Evolutionary conservation across 2,329 filamentous ascomycete genomes (phyloP).

Genomic region (Colletotrichum kahawae): DNA sequence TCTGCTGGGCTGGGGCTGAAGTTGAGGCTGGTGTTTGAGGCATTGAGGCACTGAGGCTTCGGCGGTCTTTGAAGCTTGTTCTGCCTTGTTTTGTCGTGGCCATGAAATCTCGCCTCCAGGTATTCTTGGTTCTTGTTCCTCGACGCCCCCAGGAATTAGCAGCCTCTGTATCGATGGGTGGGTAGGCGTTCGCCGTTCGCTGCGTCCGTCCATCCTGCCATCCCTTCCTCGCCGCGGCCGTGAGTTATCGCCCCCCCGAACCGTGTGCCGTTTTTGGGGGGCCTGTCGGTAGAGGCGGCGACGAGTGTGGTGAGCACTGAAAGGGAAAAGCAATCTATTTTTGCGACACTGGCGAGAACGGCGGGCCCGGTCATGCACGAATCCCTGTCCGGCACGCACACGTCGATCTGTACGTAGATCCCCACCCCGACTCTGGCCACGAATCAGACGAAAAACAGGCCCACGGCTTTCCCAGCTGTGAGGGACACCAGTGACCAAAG

Average conservation of each 20-base stretch:
- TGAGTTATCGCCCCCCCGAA: neutral
- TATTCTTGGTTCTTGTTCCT: neutral
- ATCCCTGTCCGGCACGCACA: constrained; percentile 7
- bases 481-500: neutral
- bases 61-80: neutral
- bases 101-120: neutral
- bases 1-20: neutral
- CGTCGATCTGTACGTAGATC: constrained; percentile 9
- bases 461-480: neutral
- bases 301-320: neutral
- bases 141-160: neutral
- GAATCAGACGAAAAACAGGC: neutral
- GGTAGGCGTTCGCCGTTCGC: neutral
- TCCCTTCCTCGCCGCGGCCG: neutral
- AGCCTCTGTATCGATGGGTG: neutral
- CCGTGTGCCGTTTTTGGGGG: neutral
- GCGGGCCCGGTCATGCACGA: constrained; percentile 2
- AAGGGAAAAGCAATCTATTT: constrained; percentile 13
- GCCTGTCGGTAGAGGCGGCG: neutral
- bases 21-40: neutral
- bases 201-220: neutral
- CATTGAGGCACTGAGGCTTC: neutral
- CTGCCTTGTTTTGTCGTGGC: neutral
- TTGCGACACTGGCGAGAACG: constrained; percentile 14
- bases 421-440: neutral